Percentiles rank a stretch among this genome's conserved stretches.
Evolutionary conservation across 2,329 filamentous ascomycete species (phyloP).

Genomic region (Bipolaris oryzae): DNA sequence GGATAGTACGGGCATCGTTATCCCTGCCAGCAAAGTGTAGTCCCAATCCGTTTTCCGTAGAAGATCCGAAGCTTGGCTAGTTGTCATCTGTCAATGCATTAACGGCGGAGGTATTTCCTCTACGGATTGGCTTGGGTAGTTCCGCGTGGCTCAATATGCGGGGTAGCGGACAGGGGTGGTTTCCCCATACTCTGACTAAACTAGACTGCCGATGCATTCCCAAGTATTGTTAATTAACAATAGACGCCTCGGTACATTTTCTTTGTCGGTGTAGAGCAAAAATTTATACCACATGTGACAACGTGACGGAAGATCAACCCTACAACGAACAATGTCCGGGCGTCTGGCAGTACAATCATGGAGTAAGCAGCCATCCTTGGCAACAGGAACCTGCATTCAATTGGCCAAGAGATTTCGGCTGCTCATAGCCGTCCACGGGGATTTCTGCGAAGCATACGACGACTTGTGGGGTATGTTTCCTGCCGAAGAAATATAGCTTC

Average conservation of each 20-base stretch:
- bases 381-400: neutral
- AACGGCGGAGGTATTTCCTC: slow-evolving; percentile 16
- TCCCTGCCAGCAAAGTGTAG: slow-evolving; percentile 1
- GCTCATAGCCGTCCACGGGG: neutral
- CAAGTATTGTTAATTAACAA: neutral
- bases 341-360: neutral
- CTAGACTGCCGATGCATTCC: neutral
- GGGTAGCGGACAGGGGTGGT: slow-evolving; percentile 13
- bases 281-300: neutral
- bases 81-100: slow-evolving; percentile 13
- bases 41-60: neutral
- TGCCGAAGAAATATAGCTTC: too few species aligned
- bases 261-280: neutral
- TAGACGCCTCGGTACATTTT: neutral
- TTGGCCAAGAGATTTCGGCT: neutral
- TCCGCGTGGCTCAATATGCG: slow-evolving; percentile 18
- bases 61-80: slow-evolving; percentile 12
- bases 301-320: too few species aligned
- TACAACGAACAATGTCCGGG: neutral
- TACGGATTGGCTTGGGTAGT: slow-evolving; percentile 11
- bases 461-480: neutral
- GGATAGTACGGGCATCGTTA: neutral
- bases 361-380: neutral
- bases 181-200: slow-evolving; percentile 8
- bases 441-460: neutral